A percentile compares a stretch with the other conserved stretches of the same genome.
phyloP scores from a whole-genome alignment of 176 grass and related monocot genomes.

The Oryza punctata region DNA sequence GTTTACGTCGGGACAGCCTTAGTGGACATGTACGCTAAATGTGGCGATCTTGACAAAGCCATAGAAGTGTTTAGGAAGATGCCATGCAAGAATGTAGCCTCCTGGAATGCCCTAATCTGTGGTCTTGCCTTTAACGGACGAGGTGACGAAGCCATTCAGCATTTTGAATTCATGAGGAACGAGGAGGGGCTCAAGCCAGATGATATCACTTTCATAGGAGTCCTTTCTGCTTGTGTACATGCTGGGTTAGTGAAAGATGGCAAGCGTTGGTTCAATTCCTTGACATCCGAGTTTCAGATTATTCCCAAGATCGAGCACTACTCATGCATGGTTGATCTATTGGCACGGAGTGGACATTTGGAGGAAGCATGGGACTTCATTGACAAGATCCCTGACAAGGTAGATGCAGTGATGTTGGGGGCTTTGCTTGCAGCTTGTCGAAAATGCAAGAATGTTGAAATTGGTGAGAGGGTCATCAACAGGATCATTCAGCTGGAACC shows the following conservation, averaged over 20 bases:
- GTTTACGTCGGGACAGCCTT: slow-evolving; percentile 82
- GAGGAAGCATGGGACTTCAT: slow-evolving; percentile 81
- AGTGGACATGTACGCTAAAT: slow-evolving; percentile 89
- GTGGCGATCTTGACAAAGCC: slow-evolving; percentile 65
- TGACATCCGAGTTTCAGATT: slow-evolving; percentile 57
- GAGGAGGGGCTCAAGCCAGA: slow-evolving; percentile 49
- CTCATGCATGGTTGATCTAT: slow-evolving; percentile 85
- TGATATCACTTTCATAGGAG: slow-evolving; percentile 72
- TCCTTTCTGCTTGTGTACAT: slow-evolving; percentile 88
- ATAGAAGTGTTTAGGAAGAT: slow-evolving; percentile 56
- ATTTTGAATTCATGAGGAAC: slow-evolving; percentile 71
- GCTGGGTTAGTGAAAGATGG: slow-evolving; percentile 68
- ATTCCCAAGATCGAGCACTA: slow-evolving; percentile 77
- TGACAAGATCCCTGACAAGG: slow-evolving; percentile 63
- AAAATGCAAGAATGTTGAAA: slow-evolving; percentile 63
- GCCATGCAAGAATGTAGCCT: slow-evolving; percentile 63
- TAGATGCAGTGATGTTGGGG: slow-evolving; percentile 75
- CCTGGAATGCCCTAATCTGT: slow-evolving; percentile 90
- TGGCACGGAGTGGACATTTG: slow-evolving; percentile 69
- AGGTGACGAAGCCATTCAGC: slow-evolving; percentile 55
- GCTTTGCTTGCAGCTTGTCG: slow-evolving; percentile 70
- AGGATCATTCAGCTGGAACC: slow-evolving; percentile 83
- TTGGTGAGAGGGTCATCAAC: slow-evolving; percentile 68
- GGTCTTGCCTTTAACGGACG: slow-evolving; percentile 66
- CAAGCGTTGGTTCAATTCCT: slow-evolving; percentile 55